These are phyloP conservation scores for Malassezia dermatis DNA, from an alignment of 1,284 basidiomycete genomes.

Conservation along the genomic window DNA sequence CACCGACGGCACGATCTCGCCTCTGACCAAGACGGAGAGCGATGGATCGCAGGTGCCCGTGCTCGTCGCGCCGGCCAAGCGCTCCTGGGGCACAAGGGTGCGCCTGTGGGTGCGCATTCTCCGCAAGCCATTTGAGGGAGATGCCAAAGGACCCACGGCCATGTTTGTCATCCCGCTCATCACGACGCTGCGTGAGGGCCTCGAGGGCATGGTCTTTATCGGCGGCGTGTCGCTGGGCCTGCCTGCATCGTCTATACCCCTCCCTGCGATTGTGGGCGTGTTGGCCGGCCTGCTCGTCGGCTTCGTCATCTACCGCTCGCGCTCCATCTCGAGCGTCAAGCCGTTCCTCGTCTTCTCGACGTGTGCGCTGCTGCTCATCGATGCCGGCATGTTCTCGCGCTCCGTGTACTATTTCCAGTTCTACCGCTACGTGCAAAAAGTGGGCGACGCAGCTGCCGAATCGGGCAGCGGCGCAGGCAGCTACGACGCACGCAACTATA, in stretches of 20 bases:
- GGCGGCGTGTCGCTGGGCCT: conserved; percentile 43
- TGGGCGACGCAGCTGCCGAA: conserved; percentile 39
- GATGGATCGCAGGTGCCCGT: background rate
- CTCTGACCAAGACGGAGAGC: background rate
- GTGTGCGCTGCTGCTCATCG: conserved; percentile 37
- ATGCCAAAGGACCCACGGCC: conserved; percentile 16
- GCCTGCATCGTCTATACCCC: conserved; percentile 38
- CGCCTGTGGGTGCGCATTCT: background rate
- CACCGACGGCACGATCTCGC: background rate
- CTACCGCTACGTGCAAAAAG: conserved; percentile 32
- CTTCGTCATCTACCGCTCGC: conserved; percentile 33
- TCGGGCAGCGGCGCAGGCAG: conserved; percentile 30
- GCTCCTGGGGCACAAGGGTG: background rate
- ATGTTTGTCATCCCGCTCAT: conserved; percentile 43
- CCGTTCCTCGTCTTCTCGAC: conserved; percentile 39
- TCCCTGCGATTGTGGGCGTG: conserved; percentile 41
- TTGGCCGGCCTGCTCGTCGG: conserved; percentile 29
- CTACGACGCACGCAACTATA: conserved; percentile 33
- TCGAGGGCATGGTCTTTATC: conserved; percentile 44
- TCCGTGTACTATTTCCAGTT: conserved; percentile 40
- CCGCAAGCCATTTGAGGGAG: conserved; percentile 5
- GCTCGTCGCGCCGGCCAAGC: background rate
- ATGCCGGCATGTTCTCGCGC: conserved; percentile 37
- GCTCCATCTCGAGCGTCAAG: conserved; percentile 26
- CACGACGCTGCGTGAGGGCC: conserved; percentile 42